Percentiles rank a stretch among this genome's conserved stretches.
Conservation (phyloP, 768 basidiomycete species). For the Mycena pura region DNA sequence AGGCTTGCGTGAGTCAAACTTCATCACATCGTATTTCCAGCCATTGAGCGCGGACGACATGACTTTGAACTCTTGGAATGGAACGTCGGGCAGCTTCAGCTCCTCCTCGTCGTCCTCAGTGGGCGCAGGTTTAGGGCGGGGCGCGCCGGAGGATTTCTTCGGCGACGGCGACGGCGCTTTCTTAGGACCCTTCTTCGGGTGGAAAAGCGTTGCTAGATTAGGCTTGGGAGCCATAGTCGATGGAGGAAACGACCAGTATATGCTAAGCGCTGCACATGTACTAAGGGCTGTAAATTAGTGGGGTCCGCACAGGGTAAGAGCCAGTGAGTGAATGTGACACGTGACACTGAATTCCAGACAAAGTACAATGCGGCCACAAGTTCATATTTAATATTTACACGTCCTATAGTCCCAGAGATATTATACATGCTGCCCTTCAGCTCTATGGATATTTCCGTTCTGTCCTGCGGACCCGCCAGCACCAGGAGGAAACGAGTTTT, state of each 20-base stretch:
- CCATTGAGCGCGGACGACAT: conserved; percentile 82
- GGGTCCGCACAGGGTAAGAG: not conserved
- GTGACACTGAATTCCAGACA: not conserved
- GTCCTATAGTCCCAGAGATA: conserved; percentile 22
- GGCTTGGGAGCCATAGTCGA: conserved; percentile 51
- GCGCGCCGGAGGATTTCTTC: conserved; percentile 47
- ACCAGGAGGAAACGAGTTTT: conserved; percentile 58
- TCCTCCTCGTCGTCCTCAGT: conserved; percentile 58
- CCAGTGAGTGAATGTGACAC: conserved; percentile 9
- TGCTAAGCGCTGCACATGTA: conserved; percentile 14
- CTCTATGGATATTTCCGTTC: conserved; percentile 53
- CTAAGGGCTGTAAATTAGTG: conserved; percentile 18
- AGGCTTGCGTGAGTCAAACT: conserved; percentile 79
- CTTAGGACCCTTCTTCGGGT: conserved; percentile 67
- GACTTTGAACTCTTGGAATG: conserved; percentile 78
- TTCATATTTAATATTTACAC: conserved; percentile 9
- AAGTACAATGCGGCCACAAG: conserved; percentile 7
- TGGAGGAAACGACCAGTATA: conserved; percentile 12
- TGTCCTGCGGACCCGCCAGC: conserved; percentile 44
- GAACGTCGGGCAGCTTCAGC: conserved; percentile 66
- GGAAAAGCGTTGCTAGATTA: conserved; percentile 60
- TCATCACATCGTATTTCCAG: conserved; percentile 94
- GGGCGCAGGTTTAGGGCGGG: conserved; percentile 45
- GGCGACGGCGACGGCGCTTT: conserved; percentile 40
- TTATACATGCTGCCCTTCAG: conserved; percentile 42